Percentiles rank a stretch among this genome's conserved stretches.
Conservation (phyloP, 331 rosid species). For the Prunus yedoensis region DNA sequence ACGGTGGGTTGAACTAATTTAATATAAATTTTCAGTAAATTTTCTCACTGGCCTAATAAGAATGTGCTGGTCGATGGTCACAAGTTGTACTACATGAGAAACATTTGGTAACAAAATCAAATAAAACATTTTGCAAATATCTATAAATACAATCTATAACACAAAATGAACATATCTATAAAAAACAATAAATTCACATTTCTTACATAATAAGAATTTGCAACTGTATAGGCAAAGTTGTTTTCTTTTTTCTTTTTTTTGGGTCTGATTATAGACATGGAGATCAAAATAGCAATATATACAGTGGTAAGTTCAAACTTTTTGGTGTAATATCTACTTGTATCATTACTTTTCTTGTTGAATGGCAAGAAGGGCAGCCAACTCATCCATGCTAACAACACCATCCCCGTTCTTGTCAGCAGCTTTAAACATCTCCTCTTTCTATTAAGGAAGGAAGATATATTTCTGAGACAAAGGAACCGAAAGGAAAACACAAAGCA, state of each 20-base stretch:
- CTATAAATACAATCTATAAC: background rate
- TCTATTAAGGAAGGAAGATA: constrained; percentile 53
- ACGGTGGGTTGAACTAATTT: background rate
- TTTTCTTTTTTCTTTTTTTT: background rate
- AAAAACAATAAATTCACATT: background rate
- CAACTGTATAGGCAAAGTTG: background rate
- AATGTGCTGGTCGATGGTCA: background rate
- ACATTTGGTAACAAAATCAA: background rate
- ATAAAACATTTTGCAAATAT: background rate
- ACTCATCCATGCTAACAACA: constrained; percentile 83
- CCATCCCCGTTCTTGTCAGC: constrained; percentile 92
- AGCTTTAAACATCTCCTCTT: constrained; percentile 82
- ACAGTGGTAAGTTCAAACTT: background rate
- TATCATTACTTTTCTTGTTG: constrained; percentile 84
- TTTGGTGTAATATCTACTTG: constrained; percentile 21
- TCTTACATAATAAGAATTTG: background rate
- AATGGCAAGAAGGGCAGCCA: constrained; percentile 81
- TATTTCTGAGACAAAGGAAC: constrained; percentile 24
- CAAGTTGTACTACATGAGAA: background rate
- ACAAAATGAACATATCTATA: background rate
- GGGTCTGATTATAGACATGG: background rate
- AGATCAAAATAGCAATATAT: constrained; percentile 17
- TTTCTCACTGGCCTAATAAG: background rate
- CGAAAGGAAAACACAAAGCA: constrained; percentile 1
- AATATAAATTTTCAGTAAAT: background rate